These are phyloP conservation scores for Nidula microcarpa DNA, from an alignment of 768 basidiomycete species.

Conservation along the genomic window DNA sequence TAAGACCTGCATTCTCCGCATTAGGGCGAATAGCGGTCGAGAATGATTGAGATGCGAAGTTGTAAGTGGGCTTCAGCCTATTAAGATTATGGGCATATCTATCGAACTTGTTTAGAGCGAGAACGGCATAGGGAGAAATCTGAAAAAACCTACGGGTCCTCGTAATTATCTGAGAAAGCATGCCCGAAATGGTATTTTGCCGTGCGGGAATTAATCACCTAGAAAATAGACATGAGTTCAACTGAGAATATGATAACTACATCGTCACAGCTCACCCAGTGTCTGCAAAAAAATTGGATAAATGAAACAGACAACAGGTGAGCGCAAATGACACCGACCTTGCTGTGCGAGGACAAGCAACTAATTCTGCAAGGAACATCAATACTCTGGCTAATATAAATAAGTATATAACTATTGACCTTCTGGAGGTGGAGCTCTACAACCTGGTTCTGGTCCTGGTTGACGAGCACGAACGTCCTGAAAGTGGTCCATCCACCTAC, in stretches of 20 bases:
- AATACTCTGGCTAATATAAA: neutral
- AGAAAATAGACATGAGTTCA: neutral
- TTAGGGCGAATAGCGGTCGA: constrained; percentile 51
- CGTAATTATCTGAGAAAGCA: constrained; percentile 51
- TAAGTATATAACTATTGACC: constrained; percentile 15
- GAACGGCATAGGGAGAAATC: neutral
- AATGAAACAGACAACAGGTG: neutral
- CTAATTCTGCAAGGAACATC: constrained; percentile 43
- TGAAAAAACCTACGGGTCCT: constrained; percentile 50
- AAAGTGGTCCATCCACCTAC: constrained; percentile 69
- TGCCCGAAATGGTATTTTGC: constrained; percentile 64
- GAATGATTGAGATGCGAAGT: constrained; percentile 44
- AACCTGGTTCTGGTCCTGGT: constrained; percentile 64
- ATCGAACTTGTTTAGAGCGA: constrained; percentile 2
- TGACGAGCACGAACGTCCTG: constrained; percentile 46
- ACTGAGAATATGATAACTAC: neutral
- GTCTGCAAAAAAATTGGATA: constrained; percentile 31
- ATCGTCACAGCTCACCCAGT: constrained; percentile 47
- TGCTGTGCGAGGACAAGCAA: constrained; percentile 68
- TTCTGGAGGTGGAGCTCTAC: constrained; percentile 57
- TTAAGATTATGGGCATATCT: constrained; percentile 56
- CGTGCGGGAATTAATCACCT: constrained; percentile 64
- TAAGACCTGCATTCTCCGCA: constrained; percentile 37
- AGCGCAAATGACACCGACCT: constrained; percentile 36
- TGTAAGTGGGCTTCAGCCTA: constrained; percentile 53